Conservation (phyloP, 805 yeast species). For the Yarrowia sp. region DNA sequence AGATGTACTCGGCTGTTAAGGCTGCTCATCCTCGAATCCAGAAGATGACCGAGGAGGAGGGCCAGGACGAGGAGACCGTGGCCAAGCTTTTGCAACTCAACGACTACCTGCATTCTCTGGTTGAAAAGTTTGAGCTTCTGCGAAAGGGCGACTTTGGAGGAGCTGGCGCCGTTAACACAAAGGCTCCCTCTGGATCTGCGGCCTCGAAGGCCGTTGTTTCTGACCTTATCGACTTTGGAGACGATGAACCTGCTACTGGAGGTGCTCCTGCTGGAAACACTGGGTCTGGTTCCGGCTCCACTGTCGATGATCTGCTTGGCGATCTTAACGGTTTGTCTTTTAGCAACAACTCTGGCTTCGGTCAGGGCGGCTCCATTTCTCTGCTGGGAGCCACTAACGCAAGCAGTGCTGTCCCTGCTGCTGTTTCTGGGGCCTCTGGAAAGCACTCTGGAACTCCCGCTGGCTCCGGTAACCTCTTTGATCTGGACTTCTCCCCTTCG, state of each 20-base stretch:
- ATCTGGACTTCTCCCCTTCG: constrained; percentile 28
- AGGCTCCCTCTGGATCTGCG: constrained; percentile 42
- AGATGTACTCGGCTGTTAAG: constrained; percentile 72
- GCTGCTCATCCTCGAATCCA: constrained; percentile 83
- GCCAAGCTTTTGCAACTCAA: constrained; percentile 63
- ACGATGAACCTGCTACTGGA: constrained; percentile 38
- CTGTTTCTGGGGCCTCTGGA: constrained; percentile 11
- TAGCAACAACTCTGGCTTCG: constrained; percentile 44
- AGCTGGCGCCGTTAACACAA: constrained; percentile 45
- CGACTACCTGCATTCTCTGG: constrained; percentile 67
- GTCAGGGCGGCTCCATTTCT: constrained; percentile 53
- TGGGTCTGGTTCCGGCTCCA: constrained; percentile 35
- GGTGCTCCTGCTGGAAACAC: constrained; percentile 28
- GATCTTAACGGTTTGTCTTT: constrained; percentile 70
- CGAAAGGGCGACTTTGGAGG: constrained; percentile 59
- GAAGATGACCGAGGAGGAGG: constrained; percentile 74
- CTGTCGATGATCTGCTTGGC: constrained; percentile 65
- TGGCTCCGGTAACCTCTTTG: constrained; percentile 28
- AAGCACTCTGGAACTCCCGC: constrained; percentile 19
- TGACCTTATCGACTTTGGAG: constrained; percentile 71
- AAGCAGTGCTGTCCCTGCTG: constrained; percentile 31
- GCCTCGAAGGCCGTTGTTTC: constrained; percentile 10
- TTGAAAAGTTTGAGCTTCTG: constrained; percentile 63
- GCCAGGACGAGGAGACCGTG: constrained; percentile 61
- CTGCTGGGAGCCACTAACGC: constrained; percentile 39